Evolutionary conservation across 257 asterid species (phyloP).

Genomic region (Solanum tarijense): DNA sequence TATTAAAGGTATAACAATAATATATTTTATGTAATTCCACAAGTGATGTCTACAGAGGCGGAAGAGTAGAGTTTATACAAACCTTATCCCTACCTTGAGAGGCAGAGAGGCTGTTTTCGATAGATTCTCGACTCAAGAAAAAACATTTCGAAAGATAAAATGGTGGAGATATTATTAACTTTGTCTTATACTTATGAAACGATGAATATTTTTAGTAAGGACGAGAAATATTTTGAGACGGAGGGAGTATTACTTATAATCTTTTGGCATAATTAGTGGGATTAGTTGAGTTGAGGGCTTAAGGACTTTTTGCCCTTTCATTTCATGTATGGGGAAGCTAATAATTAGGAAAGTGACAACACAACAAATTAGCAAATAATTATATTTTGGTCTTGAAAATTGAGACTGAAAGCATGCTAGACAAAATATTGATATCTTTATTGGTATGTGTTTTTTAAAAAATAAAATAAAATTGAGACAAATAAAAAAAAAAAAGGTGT

Average conservation of each 20-base stretch:
- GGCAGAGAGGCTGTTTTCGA: accelerated
- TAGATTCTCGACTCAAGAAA: background rate
- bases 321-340: background rate
- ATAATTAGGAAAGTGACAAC: constrained; percentile 1
- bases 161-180: background rate
- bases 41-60: background rate
- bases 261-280: background rate
- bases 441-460: background rate
- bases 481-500: background rate
- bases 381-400: background rate
- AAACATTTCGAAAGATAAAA: background rate
- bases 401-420: background rate
- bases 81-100: background rate
- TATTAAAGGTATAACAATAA: background rate
- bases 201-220: background rate
- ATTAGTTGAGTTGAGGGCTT: background rate
- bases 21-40: background rate
- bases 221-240: background rate
- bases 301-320: background rate
- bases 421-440: background rate
- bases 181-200: background rate
- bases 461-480: background rate
- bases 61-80: accelerated
- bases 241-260: background rate
- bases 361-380: background rate